Base-by-base conservation (phyloP, 1,284 basidiomycete species). In the Dichomitus squalens region DNA sequence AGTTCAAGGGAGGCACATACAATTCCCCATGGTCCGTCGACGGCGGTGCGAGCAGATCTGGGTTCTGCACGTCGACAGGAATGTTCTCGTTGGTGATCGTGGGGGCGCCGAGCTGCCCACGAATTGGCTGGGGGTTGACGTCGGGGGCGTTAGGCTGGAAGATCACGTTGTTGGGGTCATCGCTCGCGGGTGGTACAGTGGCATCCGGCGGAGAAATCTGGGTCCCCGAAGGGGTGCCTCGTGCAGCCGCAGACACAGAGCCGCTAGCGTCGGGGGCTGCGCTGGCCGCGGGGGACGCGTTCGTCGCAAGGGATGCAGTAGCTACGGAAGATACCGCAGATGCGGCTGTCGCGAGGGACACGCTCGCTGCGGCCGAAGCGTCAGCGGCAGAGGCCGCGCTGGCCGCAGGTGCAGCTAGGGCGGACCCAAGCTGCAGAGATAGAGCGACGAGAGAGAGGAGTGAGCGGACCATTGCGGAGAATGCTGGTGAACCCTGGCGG, bases 21-120 rank as follows among this genome's bases (percentile, higher is more conserved):
- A 90, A 73, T 55, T 73, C 77, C 29, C 88, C 88, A 57, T 76
- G 70, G 68, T 91, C 88, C 0, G 86, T 88, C 3, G 78, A 76
- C 3, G 88, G 88, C 18, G 86, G 85, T 1, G 86, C 84, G 34
- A 89, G 68, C 2, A 82, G 64, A 66, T 90, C 88, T 0, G 86
- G 79, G 61, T 86, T 87, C 72, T 85, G 73, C 38, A 75, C 71
- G 57, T 82, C 82, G 41, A 86, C 68, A 46, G 75, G 67, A 16
- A 76, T 55, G 69, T 89, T 83, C 58, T 78, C 74, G 16, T 85
- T 86, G 8, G 85, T 86, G 25, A 87, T 64, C 49, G 88, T 71
- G 35, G 70, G 64, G 14, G 79, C 82, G 21, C 86, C 86, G 7
- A 82, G 75, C 34, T 65, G 51, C 11, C 75, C 79, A 34, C 79